These are phyloP conservation scores for Scheffersomyces parashehatae DNA, from an alignment of 1,139 yeast species.

Conservation along the genomic window DNA sequence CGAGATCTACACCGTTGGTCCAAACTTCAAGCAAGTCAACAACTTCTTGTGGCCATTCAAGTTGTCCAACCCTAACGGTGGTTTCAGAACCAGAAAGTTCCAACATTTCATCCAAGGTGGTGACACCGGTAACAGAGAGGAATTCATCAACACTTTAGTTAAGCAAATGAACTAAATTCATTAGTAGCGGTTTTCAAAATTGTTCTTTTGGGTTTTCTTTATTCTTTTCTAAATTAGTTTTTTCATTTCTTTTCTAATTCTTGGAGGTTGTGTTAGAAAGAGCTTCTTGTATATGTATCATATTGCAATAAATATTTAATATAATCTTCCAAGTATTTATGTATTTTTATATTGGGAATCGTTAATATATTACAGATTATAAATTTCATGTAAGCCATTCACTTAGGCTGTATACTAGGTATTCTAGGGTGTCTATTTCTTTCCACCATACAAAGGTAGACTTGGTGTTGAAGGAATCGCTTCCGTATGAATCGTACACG, in stretches of 20 bases:
- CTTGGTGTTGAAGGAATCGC: conserved; percentile 8
- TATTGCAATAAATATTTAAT: background rate
- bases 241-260: conserved; percentile 13
- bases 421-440: conserved; percentile 35
- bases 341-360: conserved; percentile 3
- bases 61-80: conserved; percentile 98
- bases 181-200: conserved; percentile 5
- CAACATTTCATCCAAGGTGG: conserved; percentile 99
- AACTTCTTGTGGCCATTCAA: conserved; percentile 99
- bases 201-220: conserved; percentile 10
- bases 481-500: conserved; percentile 23
- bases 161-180: conserved; percentile 85
- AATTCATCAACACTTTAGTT: conserved; percentile 95
- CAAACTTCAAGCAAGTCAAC: conserved; percentile 99
- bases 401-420: conserved; percentile 22
- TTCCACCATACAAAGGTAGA: conserved; percentile 33
- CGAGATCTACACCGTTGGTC: conserved; percentile 98
- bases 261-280: conserved; percentile 9
- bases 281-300: conserved; percentile 7
- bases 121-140: conserved; percentile 99
- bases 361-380: background rate
- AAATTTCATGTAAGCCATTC: conserved; percentile 16
- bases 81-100: conserved; percentile 99
- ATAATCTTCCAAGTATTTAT: conserved; percentile 7
- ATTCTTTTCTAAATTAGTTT: conserved; percentile 12